Base-by-base conservation (phyloP, 192 early-diverging fungal genomes). In the Gonapodya prolifera region DNA sequence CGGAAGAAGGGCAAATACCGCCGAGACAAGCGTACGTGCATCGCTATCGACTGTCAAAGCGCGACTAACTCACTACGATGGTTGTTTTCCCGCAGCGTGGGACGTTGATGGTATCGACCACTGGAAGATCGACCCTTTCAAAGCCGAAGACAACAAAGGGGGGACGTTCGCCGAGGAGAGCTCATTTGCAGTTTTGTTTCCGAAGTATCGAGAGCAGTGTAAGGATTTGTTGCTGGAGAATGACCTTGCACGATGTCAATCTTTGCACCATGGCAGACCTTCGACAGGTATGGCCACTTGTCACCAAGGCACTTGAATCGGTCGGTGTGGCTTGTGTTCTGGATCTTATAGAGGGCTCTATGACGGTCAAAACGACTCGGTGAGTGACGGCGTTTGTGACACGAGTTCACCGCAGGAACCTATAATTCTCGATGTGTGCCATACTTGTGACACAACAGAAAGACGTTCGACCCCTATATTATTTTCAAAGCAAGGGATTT, bases 181-280 rank as follows among this genome's bases (percentile, higher is more conserved):
- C 2, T 94, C 93, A 1, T 99, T 99, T 85, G 96, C 96, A 8
- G 96, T 95, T 1, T 82, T 99, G 81, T 99, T 99, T 77, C 97
- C 97, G 33, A 98, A 98, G 86, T 99, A 99, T 87, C 89, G 96
- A 78, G 96, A 99, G 87, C 87, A 89, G 78, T 99, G n/a, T n/a
- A n/a, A n/a, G n/a, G n/a, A n/a, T n/a, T n/a, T n/a, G n/a, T n/a
- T n/a, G n/a, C n/a, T n/a, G n/a, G n/a, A n/a, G n/a, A n/a, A n/a
- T n/a, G n/a, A n/a, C n/a, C n/a, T n/a, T n/a, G n/a, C n/a, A n/a
- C n/a, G n/a, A n/a, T n/a, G n/a, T n/a, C n/a, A n/a, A n/a, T n/a
- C n/a, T n/a, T n/a, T n/a, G n/a, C n/a, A n/a, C n/a, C n/a, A n/a
- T n/a, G n/a, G n/a, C n/a, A n/a, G n/a, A 98, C 80, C 81, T 99